A percentile compares a stretch with the other conserved stretches of the same genome.
phyloP scores from a whole-genome alignment of 164 flowering plant genomes.

The Santalum album region DNA sequence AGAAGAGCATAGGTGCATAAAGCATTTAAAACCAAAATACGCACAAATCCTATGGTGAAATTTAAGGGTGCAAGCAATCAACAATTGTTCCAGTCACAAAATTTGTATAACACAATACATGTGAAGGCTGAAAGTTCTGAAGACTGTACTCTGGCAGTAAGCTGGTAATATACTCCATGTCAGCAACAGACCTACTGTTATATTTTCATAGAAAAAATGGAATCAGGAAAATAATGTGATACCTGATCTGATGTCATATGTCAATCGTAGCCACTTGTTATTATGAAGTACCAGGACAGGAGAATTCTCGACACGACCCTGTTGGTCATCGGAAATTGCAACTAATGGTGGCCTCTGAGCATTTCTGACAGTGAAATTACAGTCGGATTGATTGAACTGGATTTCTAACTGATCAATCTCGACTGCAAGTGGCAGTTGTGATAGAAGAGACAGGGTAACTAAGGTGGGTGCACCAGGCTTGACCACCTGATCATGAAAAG shows the following conservation, averaged over 20 bases:
- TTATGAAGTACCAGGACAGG: conserved; percentile 39
- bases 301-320: conserved; percentile 49
- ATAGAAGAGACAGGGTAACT: conserved; percentile 70
- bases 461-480: conserved; percentile 61
- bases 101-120: too few relatives aligned
- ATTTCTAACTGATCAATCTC: conserved; percentile 82
- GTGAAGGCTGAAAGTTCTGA: too few relatives aligned
- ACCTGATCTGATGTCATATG: conserved; percentile 79
- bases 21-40: too few relatives aligned
- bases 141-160: too few relatives aligned
- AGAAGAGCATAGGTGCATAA: too few relatives aligned
- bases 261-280: conserved; percentile 81
- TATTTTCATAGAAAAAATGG: background rate
- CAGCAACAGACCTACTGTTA: too few relatives aligned
- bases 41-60: too few relatives aligned
- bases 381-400: conserved; percentile 79
- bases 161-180: background rate
- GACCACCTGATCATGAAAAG: conserved; percentile 84
- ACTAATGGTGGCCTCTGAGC: conserved; percentile 26
- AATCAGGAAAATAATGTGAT: conserved; percentile 2
- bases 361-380: conserved; percentile 63
- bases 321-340: conserved; percentile 18
- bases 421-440: conserved; percentile 64
- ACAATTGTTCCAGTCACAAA: too few relatives aligned
- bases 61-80: too few relatives aligned